These are phyloP conservation scores for Leptographium lundbergii DNA, from an alignment of 2,329 filamentous ascomycete species.

Conservation along the genomic window DNA sequence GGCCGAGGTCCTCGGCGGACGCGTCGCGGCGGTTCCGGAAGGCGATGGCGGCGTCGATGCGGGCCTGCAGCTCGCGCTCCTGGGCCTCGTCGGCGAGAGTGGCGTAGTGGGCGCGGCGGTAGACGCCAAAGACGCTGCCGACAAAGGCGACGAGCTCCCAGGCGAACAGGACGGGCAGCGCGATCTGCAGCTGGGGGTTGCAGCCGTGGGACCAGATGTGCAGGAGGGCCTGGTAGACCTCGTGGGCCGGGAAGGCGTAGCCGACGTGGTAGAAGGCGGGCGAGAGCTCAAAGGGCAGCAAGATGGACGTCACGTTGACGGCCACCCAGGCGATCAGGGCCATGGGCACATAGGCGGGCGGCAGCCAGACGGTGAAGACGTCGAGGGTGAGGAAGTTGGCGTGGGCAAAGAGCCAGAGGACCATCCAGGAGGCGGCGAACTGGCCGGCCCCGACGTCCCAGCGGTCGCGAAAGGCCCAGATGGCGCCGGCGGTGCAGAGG, in stretches of 20 bases:
- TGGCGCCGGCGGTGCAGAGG: slow-evolving; percentile 25
- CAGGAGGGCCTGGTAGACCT: slow-evolving; percentile 25
- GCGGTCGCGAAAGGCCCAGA: slow-evolving; percentile 30
- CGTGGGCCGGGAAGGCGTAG: slow-evolving; percentile 26
- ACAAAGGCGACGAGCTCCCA: slow-evolving; percentile 20
- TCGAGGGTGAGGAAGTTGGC: slow-evolving; percentile 25
- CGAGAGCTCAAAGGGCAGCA: slow-evolving; percentile 29
- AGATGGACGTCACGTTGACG: slow-evolving; percentile 26
- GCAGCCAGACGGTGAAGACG: slow-evolving; percentile 26
- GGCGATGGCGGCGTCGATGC: slow-evolving; percentile 16
- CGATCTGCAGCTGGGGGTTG: slow-evolving; percentile 24
- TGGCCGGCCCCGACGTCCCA: slow-evolving; percentile 24
- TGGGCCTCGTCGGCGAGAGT: slow-evolving; percentile 15
- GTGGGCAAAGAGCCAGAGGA: slow-evolving; percentile 22
- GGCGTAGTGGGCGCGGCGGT: slow-evolving; percentile 19
- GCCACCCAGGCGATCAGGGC: slow-evolving; percentile 26
- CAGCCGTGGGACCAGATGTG: slow-evolving; percentile 31
- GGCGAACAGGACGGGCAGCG: slow-evolving; percentile 28
- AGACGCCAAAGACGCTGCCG: slow-evolving; percentile 17
- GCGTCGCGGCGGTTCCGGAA: slow-evolving; percentile 11
- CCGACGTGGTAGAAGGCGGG: slow-evolving; percentile 27
- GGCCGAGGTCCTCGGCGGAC: neutral
- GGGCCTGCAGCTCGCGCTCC: slow-evolving; percentile 14
- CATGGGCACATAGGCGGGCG: slow-evolving; percentile 24
- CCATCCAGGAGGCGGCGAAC: slow-evolving; percentile 18